Base-by-base conservation (phyloP, 1,139 yeast species). In the Debaryomyces fabryi region DNA sequence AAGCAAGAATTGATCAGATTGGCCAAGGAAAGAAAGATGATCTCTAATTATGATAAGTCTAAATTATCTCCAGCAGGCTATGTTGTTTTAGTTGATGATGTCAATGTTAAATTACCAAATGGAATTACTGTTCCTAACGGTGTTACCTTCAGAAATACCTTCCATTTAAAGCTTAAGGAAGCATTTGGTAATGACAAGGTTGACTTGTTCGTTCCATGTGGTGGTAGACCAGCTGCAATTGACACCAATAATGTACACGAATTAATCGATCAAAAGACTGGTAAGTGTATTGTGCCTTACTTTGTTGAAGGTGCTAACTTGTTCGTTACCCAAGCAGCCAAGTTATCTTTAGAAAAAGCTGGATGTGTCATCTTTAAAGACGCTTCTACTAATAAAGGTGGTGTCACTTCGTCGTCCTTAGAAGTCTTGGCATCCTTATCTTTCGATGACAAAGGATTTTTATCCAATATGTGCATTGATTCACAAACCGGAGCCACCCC, bases 311-410 rank as follows among this genome's bases (percentile, higher is more conserved):
- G 99, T 64, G 99, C 99, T 50, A 93, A 93, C 69, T 79, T 93
- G 67, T 93, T 93, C 69, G 86, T 93, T 52, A 90, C 98, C 3
- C 99, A 93, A 72, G 83, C 91, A 40, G 98, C 98, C 49, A 93
- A 93, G 74, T 72, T 92, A 42, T 79, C 83, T 49, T 78, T 93
- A 51, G 99, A 93, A 71, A 75, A 80, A 44, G 96, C 96, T 35
- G 98, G 98, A 37, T 83, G 89, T 48, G 69, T 91, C 47, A 79
- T 93, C 48, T 89, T 90, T 72, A 93, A 93, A 71, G 99, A 93
- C 74, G 97, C 99, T 16, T 89, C 97, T 16, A 90, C 98, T 48
- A 93, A 93, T 72, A 93, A 93, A 74, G 99, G 99, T 64, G 99
- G 99, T 73, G 99, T 93, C 47, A 93, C 99, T 1, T 92, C 98